Evolutionary conservation across 495 filamentous ascomycete genomes (phyloP).

Genomic region (Podospora sp.): DNA sequence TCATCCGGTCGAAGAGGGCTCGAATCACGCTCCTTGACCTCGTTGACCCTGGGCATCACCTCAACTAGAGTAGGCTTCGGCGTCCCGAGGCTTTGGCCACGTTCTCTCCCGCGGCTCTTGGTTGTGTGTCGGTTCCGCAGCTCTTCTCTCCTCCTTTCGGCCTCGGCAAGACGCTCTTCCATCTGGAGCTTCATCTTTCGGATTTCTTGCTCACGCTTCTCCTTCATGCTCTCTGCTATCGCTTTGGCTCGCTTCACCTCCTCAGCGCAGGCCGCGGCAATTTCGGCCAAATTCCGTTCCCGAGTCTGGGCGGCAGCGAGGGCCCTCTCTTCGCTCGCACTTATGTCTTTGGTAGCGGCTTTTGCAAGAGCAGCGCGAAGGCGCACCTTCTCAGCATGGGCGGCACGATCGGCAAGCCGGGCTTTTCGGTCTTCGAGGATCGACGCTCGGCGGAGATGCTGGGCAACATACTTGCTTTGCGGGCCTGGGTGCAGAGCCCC

Average conservation of each 20-base stretch:
- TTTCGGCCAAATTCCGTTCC: constrained; percentile 89
- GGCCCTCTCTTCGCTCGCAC: constrained; percentile 76
- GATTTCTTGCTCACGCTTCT: constrained; percentile 85
- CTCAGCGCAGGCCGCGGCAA: constrained; percentile 90
- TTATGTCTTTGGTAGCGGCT: constrained; percentile 63
- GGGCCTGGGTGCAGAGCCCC: constrained; percentile 62
- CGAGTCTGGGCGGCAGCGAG: constrained; percentile 88
- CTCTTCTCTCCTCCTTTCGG: constrained; percentile 71
- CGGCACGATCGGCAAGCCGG: constrained; percentile 86
- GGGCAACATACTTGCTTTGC: constrained; percentile 81
- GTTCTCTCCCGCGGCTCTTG: constrained; percentile 56
- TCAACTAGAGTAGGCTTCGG: constrained; percentile 48
- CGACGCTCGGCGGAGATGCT: constrained; percentile 86
- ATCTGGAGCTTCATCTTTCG: constrained; percentile 73
- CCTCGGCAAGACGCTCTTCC: constrained; percentile 87
- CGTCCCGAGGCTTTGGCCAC: constrained; percentile 63
- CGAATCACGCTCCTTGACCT: constrained; percentile 46
- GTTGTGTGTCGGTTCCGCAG: constrained; percentile 58
- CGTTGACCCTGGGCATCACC: constrained; percentile 58
- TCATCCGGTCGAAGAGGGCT: constrained; percentile 64
- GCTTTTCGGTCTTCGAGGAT: constrained; percentile 94
- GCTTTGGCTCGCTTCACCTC: constrained; percentile 94
- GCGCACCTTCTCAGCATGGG: constrained; percentile 96
- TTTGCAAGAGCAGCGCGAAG: constrained; percentile 84
- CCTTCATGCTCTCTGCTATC: constrained; percentile 87